Evolutionary conservation across 768 basidiomycete species (phyloP).

Genomic region (Phanerodontia chrysosporium): DNA sequence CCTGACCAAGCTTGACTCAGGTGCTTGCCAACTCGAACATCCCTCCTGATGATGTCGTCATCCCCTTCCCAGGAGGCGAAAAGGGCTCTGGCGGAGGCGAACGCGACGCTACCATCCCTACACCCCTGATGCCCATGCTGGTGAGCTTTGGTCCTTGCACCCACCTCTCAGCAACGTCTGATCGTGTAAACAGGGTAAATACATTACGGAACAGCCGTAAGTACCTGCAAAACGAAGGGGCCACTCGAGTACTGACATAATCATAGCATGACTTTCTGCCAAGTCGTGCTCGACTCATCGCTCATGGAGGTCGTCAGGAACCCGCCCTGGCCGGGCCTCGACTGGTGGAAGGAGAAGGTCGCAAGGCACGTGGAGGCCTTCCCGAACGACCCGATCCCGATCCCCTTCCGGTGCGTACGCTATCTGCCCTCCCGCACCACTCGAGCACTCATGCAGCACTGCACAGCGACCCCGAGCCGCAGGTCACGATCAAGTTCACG

Average conservation of each 20-base stretch:
- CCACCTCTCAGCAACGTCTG: background rate
- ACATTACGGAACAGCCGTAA: constrained; percentile 22
- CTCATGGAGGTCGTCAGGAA: constrained; percentile 10
- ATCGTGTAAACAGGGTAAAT: constrained; percentile 8
- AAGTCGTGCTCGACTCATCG: constrained; percentile 13
- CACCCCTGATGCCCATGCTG: constrained; percentile 13
- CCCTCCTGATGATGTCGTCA: background rate
- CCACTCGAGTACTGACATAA: background rate
- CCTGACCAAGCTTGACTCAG: constrained; percentile 6
- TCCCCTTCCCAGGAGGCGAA: background rate
- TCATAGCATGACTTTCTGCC: constrained; percentile 19
- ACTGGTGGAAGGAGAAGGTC: constrained; percentile 21
- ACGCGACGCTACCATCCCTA: background rate
- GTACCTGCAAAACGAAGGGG: background rate
- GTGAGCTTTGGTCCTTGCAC: background rate
- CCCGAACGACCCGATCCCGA: constrained; percentile 22
- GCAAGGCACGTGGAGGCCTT: constrained; percentile 12
- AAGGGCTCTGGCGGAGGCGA: background rate
- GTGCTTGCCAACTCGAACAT: constrained; percentile 17
- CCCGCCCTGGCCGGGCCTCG: constrained; percentile 1
- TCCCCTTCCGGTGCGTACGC: constrained; percentile 16
- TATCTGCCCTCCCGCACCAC: background rate
- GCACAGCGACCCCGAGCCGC: constrained; percentile 29
- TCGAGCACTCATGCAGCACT: background rate
- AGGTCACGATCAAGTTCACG: constrained; percentile 23